phyloP scores from a whole-genome alignment of 768 basidiomycete genomes.

The Boletus vinaceobasis region DNA sequence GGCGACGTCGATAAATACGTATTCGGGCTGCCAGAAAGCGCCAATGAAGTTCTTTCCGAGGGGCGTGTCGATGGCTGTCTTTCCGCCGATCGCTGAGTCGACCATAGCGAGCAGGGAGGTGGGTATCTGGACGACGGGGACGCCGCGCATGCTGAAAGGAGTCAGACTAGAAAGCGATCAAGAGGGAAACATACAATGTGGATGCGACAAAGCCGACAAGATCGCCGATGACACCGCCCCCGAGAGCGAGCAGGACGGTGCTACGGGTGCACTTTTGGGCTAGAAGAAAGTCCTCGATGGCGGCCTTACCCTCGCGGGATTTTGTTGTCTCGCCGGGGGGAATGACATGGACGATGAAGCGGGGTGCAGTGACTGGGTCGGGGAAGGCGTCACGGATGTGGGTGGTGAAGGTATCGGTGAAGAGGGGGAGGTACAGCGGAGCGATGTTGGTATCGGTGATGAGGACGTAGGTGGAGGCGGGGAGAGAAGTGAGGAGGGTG shows the following conservation, averaged over 20 bases:
- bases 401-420: conserved; percentile 61
- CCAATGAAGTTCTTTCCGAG: conserved; percentile 99
- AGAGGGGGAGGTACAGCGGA: conserved; percentile 65
- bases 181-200: conserved; percentile 68
- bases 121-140: conserved; percentile 93
- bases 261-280: conserved; percentile 87
- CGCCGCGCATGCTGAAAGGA: conserved; percentile 86
- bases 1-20: conserved; percentile 95
- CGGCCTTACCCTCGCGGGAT: conserved; percentile 85
- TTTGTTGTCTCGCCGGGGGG: conserved; percentile 93
- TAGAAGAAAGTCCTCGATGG: conserved; percentile 91
- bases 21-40: conserved; percentile 97
- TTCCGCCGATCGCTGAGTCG: conserved; percentile 95
- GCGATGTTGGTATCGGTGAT: conserved; percentile 93
- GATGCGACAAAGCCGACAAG: conserved; percentile 95
- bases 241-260: conserved; percentile 88
- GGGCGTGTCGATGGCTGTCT: conserved; percentile 98
- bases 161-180: neutral
- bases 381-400: conserved; percentile 28
- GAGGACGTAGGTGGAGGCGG: conserved; percentile 85
- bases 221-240: conserved; percentile 97
- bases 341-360: conserved; percentile 78
- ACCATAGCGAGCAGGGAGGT: conserved; percentile 98
- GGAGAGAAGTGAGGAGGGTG: conserved; percentile 66
- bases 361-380: conserved; percentile 36